phyloP scores from a whole-genome alignment of 768 basidiomycete species.

The Termitomyces sp. region DNA sequence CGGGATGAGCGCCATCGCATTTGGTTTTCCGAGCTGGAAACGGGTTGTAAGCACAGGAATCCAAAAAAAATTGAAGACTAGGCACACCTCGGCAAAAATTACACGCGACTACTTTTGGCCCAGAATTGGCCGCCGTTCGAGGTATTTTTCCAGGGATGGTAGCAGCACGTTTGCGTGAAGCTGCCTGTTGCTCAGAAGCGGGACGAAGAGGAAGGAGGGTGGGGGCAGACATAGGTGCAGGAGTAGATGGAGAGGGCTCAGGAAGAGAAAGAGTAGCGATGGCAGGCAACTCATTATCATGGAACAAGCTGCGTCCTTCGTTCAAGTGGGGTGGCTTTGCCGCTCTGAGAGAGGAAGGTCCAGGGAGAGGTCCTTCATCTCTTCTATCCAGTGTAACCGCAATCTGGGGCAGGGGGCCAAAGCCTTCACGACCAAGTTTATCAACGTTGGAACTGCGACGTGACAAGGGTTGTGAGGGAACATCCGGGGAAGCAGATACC shows the following conservation, averaged over 20 bases:
- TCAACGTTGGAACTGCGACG: slow-evolving; percentile 45
- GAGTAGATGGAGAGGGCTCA: slow-evolving; percentile 49
- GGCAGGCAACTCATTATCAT: slow-evolving; percentile 63
- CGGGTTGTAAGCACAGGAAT: background rate
- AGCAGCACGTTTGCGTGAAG: slow-evolving; percentile 64
- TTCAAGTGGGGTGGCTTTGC: slow-evolving; percentile 23
- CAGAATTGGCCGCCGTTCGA: slow-evolving; percentile 58
- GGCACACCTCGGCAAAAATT: slow-evolving; percentile 77
- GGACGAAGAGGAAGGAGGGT: slow-evolving; percentile 61
- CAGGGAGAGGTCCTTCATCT: slow-evolving; percentile 36
- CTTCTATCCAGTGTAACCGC: slow-evolving; percentile 38
- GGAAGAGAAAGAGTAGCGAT: slow-evolving; percentile 66
- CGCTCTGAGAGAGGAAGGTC: slow-evolving; percentile 34
- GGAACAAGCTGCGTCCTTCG: slow-evolving; percentile 41
- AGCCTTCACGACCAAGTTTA: slow-evolving; percentile 32
- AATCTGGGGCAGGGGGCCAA: slow-evolving; percentile 35
- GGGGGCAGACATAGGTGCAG: slow-evolving; percentile 56
- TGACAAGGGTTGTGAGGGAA: slow-evolving; percentile 41
- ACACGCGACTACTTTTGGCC: slow-evolving; percentile 84
- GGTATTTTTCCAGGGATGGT: slow-evolving; percentile 60
- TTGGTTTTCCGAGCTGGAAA: slow-evolving; percentile 80
- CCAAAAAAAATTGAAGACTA: background rate
- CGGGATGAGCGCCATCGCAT: slow-evolving; percentile 83
- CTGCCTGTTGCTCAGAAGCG: slow-evolving; percentile 61
- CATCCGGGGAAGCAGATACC: slow-evolving; percentile 55